Percentiles rank a stretch among this genome's conserved stretches.
Conservation (phyloP, 1,284 basidiomycete species). For the Apiotrichum mycotoxinovorans region DNA sequence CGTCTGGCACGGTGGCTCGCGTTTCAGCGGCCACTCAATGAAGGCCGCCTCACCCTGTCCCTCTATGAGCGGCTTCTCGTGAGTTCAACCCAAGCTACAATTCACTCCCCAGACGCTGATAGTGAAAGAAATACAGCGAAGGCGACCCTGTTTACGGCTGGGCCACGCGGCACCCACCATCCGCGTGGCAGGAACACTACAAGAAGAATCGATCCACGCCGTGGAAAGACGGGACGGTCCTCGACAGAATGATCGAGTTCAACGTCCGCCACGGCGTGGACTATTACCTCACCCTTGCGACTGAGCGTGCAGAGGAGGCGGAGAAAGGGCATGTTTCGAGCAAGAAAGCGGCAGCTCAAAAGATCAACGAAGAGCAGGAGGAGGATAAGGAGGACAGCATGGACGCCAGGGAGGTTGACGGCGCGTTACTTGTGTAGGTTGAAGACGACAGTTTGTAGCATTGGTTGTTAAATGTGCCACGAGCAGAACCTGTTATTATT, state of each 20-base stretch:
- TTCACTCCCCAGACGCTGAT: not conserved
- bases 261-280: conserved; percentile 11
- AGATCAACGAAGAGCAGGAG: no score
- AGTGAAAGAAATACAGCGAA: not conserved
- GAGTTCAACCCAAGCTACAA: no score
- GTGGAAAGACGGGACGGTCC: conserved; percentile 14
- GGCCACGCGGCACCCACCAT: conserved; percentile 9
- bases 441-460: not conserved
- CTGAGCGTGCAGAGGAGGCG: not conserved
- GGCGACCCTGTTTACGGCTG: not conserved
- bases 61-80: conserved; percentile 14
- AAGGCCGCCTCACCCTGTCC: conserved; percentile 9
- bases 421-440: conserved; percentile 10
- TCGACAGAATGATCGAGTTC: conserved; percentile 12
- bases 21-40: not conserved
- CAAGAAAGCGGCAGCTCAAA: no score
- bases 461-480: not conserved
- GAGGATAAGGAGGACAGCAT: conserved; percentile 3
- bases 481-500: no score
- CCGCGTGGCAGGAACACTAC: conserved; percentile 24
- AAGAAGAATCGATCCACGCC: conserved; percentile 4
- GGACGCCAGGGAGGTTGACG: not conserved
- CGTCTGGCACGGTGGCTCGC: conserved; percentile 22
- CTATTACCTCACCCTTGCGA: not conserved
- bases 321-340: no score